These are phyloP conservation scores for Rubroshorea leprosula DNA, from an alignment of 345 rosid species.

Conservation along the genomic window DNA sequence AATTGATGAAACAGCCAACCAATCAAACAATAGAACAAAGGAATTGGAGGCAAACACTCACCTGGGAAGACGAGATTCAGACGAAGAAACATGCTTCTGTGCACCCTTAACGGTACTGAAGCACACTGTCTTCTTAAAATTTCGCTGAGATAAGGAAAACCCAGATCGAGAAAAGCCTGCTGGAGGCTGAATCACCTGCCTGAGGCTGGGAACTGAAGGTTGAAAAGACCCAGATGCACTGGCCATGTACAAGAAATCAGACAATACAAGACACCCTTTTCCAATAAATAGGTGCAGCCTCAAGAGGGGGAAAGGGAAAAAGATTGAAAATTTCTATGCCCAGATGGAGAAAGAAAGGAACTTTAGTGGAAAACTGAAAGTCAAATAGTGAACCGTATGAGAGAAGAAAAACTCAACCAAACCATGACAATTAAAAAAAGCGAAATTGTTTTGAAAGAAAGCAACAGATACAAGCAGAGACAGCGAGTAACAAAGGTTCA, in stretches of 20 bases:
- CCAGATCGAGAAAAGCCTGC: conserved; percentile 61
- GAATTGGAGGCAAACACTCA: conserved; percentile 17
- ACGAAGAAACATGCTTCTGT: conserved; percentile 40
- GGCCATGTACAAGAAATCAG: conserved; percentile 41
- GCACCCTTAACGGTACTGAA: conserved; percentile 43
- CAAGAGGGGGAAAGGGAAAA: neutral
- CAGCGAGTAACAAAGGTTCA: too few relatives aligned
- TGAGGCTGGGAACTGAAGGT: conserved; percentile 53
- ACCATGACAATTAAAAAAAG: too few relatives aligned
- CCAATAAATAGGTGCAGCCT: neutral
- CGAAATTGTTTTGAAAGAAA: too few relatives aligned
- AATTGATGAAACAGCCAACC: neutral
- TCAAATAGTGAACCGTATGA: too few relatives aligned
- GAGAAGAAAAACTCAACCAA: too few relatives aligned
- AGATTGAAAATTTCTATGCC: neutral
- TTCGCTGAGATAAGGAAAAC: conserved; percentile 34
- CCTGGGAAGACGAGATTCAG: conserved; percentile 56
- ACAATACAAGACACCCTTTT: conserved; percentile 3
- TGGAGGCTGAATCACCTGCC: conserved; percentile 40
- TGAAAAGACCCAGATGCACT: conserved; percentile 66
- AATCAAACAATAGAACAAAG: conserved; percentile 5
- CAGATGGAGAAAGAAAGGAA: conserved; percentile 20
- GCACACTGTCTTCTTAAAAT: conserved; percentile 48
- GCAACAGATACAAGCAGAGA: too few relatives aligned
- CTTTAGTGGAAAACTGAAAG: neutral